phyloP scores from a whole-genome alignment of 169 alveolate species.

The Pseudocohnilembus persalinus region DNA sequence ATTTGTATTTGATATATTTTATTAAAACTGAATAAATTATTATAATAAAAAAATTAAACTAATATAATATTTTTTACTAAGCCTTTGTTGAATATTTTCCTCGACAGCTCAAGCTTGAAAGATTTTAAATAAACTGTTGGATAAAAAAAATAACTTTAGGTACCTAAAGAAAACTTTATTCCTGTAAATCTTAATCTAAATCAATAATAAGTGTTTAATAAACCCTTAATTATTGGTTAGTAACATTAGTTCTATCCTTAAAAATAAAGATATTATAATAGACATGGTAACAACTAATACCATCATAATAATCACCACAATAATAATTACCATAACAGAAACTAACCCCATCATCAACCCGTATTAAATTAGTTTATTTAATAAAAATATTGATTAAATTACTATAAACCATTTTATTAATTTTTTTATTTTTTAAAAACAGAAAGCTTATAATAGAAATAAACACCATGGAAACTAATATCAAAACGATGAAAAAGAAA shows the following conservation, averaged over 20 bases:
- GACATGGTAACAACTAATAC: background rate
- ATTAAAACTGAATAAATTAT: no score
- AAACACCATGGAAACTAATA: background rate
- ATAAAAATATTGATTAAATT: no score
- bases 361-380: background rate
- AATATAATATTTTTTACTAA: no score
- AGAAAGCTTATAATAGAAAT: background rate
- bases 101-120: no score
- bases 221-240: background rate
- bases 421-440: background rate
- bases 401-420: background rate
- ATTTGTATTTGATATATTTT: background rate
- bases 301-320: background rate
- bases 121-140: no score
- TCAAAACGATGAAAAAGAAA: background rate
- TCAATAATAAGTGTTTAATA: background rate
- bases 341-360: background rate
- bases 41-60: no score
- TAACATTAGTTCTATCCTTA: background rate
- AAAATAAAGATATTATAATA: no score
- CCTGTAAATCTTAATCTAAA: background rate
- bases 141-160: no score
- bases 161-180: background rate
- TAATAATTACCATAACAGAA: background rate
- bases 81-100: no score